phyloP scores from a whole-genome alignment of 140 eudicot species.

The Oenanthe javanica region DNA sequence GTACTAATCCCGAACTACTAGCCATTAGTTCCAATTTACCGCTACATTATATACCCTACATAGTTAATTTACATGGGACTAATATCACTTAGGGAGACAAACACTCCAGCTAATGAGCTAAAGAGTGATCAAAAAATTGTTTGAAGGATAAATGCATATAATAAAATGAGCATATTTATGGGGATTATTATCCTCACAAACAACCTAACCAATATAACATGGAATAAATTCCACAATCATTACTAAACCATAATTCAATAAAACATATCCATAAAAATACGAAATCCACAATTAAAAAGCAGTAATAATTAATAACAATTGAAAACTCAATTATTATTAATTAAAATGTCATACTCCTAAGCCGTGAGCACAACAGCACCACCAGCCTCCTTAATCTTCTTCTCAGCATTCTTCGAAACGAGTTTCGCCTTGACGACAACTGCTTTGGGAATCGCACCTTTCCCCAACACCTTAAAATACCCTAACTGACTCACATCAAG shows the following conservation, averaged over 20 bases:
- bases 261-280: not conserved
- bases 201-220: too few species aligned
- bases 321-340: too few species aligned
- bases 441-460: constrained; percentile 43
- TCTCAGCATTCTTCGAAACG: constrained; percentile 46
- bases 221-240: too few species aligned
- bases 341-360: constrained; percentile 8
- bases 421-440: constrained; percentile 51
- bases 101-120: not conserved
- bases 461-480: constrained; percentile 47
- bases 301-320: not conserved
- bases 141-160: too few species aligned
- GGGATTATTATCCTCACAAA: too few species aligned
- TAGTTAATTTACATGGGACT: too few species aligned
- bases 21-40: too few species aligned
- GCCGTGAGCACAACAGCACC: constrained; percentile 57
- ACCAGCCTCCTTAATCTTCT: constrained; percentile 58
- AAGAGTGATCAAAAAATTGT: too few species aligned
- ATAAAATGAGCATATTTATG: too few species aligned
- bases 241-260: not conserved
- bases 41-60: not conserved
- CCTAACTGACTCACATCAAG: constrained; percentile 50
- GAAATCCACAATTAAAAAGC: not conserved
- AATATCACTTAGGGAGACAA: too few species aligned
- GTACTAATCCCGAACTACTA: too few species aligned